Percentiles rank a stretch among this genome's conserved stretches.
Conservation (phyloP, 2,329 filamentous ascomycete species). For the Gnomoniopsis smithogilvyi region DNA sequence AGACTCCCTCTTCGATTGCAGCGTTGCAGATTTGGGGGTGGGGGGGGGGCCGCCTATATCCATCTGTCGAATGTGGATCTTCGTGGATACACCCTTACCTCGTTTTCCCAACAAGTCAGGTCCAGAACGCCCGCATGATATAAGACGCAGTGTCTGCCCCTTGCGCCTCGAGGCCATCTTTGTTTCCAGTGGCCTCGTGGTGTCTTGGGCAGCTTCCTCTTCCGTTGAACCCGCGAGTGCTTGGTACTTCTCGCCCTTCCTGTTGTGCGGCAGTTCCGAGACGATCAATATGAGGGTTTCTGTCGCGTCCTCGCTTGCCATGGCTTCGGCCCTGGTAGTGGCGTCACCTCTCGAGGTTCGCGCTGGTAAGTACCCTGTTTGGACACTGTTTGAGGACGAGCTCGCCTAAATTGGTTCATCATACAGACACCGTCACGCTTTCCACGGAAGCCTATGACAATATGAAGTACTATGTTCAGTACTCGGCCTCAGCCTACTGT, state of each 20-base stretch:
- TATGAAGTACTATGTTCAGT: constrained; percentile 49
- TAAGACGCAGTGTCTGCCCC: neutral
- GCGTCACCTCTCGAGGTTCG: constrained; percentile 10
- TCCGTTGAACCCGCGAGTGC: neutral
- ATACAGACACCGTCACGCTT: constrained; percentile 21
- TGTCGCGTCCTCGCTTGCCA: constrained; percentile 2
- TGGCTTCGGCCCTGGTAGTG: constrained; percentile 9
- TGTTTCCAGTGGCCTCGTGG: neutral
- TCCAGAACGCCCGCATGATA: neutral
- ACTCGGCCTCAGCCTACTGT: constrained; percentile 52
- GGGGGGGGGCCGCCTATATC: neutral
- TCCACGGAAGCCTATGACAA: constrained; percentile 32
- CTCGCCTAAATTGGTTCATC: constrained; percentile 8
- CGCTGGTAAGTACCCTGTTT: constrained; percentile 6
- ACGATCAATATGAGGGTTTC: constrained; percentile 15
- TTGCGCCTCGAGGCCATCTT: neutral
- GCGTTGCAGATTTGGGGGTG: neutral
- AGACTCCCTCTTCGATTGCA: neutral
- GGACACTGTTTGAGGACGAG: neutral
- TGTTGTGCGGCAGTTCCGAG: neutral
- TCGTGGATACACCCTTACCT: neutral
- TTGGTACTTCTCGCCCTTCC: neutral
- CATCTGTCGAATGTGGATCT: neutral
- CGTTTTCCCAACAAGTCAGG: neutral
- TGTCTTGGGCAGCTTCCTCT: constrained; percentile 3